phyloP scores from a whole-genome alignment of 805 yeast species.

The Myxozyma monticola region DNA sequence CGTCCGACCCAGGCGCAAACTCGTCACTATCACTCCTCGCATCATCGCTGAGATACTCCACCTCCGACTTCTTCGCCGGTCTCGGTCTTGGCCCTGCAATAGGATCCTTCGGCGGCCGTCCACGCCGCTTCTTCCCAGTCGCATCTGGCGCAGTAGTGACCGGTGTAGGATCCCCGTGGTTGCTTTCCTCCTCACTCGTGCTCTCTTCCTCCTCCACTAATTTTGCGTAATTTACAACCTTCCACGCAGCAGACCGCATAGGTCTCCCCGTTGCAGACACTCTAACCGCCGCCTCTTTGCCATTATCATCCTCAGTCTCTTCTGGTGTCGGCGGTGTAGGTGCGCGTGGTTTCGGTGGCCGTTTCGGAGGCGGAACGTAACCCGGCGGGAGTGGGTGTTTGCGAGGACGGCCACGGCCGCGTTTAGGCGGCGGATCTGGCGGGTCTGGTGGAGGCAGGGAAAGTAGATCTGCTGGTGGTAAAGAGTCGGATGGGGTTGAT shows the following conservation, averaged over 20 bases:
- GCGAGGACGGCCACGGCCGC: slow-evolving; percentile 27
- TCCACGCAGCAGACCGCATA: slow-evolving; percentile 5
- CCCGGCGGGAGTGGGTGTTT: slow-evolving; percentile 14
- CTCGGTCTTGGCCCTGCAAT: slow-evolving; percentile 3
- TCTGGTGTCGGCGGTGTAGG: background rate
- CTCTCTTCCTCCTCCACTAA: background rate
- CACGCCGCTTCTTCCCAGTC: slow-evolving; percentile 6
- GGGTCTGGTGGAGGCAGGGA: no score
- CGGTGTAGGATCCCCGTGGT: background rate
- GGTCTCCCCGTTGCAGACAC: slow-evolving; percentile 17
- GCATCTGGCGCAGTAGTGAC: background rate
- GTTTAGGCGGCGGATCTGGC: slow-evolving; percentile 14
- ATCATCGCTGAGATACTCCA: slow-evolving; percentile 3
- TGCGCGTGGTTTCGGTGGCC: background rate
- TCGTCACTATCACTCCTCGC: no score
- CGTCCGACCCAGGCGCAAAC: no score
- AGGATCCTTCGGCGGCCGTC: slow-evolving; percentile 23
- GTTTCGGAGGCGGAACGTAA: slow-evolving; percentile 12
- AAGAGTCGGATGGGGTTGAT: background rate
- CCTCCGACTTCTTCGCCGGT: background rate
- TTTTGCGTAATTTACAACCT: slow-evolving; percentile 3
- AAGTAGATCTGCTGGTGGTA: background rate
- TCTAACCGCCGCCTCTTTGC: background rate
- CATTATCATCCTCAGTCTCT: background rate
- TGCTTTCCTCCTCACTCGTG: background rate